Percentiles rank a stretch among this genome's conserved stretches.
These are phyloP conservation scores for Eutrema yunnanense DNA, from an alignment of 345 rosid species.

Conservation along the genomic window DNA sequence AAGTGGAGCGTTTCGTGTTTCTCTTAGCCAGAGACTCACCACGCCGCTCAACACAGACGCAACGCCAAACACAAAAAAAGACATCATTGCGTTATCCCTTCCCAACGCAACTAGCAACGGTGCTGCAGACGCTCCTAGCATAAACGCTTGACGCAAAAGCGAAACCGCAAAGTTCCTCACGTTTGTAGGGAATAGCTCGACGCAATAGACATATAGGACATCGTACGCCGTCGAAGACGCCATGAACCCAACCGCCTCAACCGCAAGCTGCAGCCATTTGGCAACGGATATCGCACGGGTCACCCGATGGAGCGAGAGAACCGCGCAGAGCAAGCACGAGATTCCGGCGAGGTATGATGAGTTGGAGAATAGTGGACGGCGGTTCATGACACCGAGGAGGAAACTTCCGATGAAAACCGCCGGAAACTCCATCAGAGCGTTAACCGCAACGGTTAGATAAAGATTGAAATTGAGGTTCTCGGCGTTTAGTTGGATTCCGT, in stretches of 20 bases:
- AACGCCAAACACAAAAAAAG: slow-evolving; percentile 50
- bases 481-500: slow-evolving; percentile 64
- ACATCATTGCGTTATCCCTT: slow-evolving; percentile 42
- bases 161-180: slow-evolving; percentile 72
- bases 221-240: slow-evolving; percentile 56
- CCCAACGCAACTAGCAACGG: slow-evolving; percentile 61
- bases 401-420: slow-evolving; percentile 50
- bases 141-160: slow-evolving; percentile 46
- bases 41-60: slow-evolving; percentile 50
- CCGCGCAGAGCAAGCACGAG: slow-evolving; percentile 47
- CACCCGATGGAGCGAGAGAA: slow-evolving; percentile 32
- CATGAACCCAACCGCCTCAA: slow-evolving; percentile 64
- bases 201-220: slow-evolving; percentile 49
- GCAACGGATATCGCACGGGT: slow-evolving; percentile 1
- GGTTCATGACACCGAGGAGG: slow-evolving; percentile 42
- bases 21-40: slow-evolving; percentile 51
- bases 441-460: slow-evolving; percentile 50
- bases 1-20: slow-evolving; percentile 59
- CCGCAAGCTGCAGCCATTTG: slow-evolving; percentile 48
- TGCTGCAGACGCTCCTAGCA: slow-evolving; percentile 74
- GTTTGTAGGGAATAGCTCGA: slow-evolving; percentile 71
- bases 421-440: slow-evolving; percentile 72
- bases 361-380: slow-evolving; percentile 44
- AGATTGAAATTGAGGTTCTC: slow-evolving; percentile 65
- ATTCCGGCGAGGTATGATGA: slow-evolving; percentile 50